Base-by-base conservation (phyloP, 148 eudicot species). In the Fagopyrum homotropicum region DNA sequence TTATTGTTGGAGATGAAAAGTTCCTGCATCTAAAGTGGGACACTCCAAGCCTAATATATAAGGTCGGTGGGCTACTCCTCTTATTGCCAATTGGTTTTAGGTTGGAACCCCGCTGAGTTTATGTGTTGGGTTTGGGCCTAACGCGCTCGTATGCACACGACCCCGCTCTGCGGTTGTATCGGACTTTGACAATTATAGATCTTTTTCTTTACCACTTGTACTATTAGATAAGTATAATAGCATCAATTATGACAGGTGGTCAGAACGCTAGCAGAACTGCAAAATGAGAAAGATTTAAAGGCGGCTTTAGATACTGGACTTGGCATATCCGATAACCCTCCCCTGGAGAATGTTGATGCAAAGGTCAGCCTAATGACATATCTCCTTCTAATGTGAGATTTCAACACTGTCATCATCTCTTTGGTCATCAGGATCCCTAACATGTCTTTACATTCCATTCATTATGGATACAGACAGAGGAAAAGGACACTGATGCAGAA, bases 231-330 rank as follows among this genome's bases (percentile, higher is more conserved):
- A 66, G 45, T 66, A 66, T 35, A 66, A 4, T 46, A 40, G 5
- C 71, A 66, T 66, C 5, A 40, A 43, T 43, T 66, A 5, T 12
- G 17, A 66, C 84, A 93, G 98, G 97, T 91, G 77, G 82, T 84
- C 74, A 86, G 83, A 78, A 81, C 92, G 63, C 84, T 82, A 74
- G 93, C 86, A 75, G 87, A 90, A 79, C 75, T 90, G 77, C 83
- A 86, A 69, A 89, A 82, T 80, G 97, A 96, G 85, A 89, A 83
- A 84, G 91, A 96, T 5, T 73, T 90, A 78, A 84, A 85, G 63
- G 80, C 77, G 72, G 83, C 82, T 73, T 83, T 96, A 68, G 93
- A 92, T 84, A 86, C 82, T 51, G 92, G 83, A 52, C 79, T 83
- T 16, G 79, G 63, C 76, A 72, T 78, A 71, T 77, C 89, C 60